Evolutionary conservation across 306 rosid genomes (phyloP), one percentile per base, ranked within the genome.

Genomic region (Rosa rugosa): DNA sequence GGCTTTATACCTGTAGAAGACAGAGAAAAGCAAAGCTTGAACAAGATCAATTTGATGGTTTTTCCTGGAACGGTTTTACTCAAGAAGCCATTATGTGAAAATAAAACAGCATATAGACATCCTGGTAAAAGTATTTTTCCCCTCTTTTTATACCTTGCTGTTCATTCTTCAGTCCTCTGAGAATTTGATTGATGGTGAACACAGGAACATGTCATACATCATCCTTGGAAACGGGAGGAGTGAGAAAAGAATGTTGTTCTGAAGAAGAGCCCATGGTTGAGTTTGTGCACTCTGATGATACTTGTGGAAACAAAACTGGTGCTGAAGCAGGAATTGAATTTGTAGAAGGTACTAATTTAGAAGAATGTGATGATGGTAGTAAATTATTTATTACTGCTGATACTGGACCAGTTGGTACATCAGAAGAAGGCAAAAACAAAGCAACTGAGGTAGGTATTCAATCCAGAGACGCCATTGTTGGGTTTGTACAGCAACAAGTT

Each of bases 61-160:
- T 91, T 96, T 84, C 99, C 98, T 27, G 99, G 99, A 77, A 95
- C 97, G 6, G 45, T 93, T 44, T 85, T 93, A 72, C 99, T 95
- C 75, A 89, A 85, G 75, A 95, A 93, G 80, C 77, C 84, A 54
- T 82, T 95, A 83, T 84, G 78, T 46, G 76, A 73, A 80, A 82
- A 76, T 81, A 83, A 79, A 46, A 84, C 64, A 73, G 66, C 71
- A 71, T 80, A 83, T 44, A 56, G 68, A 59, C 81, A 72, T 59
- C 46, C 85, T 73, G 85, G 94, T 86, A 83, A 71, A 71, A 79
- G 47, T 34, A 51, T 45, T 34, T 51, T 56, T 27, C 72, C 23
- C n/a, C 77, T 47, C 82, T 69, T 51, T 72, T 44, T 56, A 42
- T 54, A 62, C 44, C 64, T 27, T 56, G 44, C 65, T 20, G 49